phyloP scores from a whole-genome alignment of 108 stramenopile genomes.

The Cyclostephanos tholiformis region DNA sequence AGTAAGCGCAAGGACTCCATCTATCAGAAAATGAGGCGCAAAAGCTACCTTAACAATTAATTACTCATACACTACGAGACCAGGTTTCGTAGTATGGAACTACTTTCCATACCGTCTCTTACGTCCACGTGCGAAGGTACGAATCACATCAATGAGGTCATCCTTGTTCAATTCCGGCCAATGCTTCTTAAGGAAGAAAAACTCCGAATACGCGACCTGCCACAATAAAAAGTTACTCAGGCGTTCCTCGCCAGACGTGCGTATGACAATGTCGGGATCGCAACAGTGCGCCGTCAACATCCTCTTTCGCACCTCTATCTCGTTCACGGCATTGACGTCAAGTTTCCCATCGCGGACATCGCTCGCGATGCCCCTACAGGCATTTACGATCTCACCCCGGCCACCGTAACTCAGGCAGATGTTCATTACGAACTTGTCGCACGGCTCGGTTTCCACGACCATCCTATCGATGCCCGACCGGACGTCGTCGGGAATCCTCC shows the following conservation, averaged over 20 bases:
- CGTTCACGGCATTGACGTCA: constrained; percentile 55
- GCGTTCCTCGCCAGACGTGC: constrained; percentile 95
- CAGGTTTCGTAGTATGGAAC: not conserved
- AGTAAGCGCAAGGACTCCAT: too few relatives aligned
- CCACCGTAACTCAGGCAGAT: constrained; percentile 94
- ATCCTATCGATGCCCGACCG: constrained; percentile 53
- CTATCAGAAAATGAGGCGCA: too few relatives aligned
- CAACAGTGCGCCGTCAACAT: constrained; percentile 59
- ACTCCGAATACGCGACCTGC: constrained; percentile 94
- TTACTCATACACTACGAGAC: not conserved
- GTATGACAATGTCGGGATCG: constrained; percentile 92
- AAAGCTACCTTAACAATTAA: too few relatives aligned
- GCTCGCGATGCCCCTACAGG: constrained; percentile 58
- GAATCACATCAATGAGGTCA: constrained; percentile 66
- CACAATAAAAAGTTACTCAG: constrained; percentile 94
- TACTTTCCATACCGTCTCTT: constrained; percentile 82
- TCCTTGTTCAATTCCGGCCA: constrained; percentile 90
- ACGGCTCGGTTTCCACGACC: constrained; percentile 57
- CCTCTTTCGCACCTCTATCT: constrained; percentile 47
- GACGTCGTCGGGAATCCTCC: constrained; percentile 64
- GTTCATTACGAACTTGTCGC: constrained; percentile 78
- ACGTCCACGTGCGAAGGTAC: constrained; percentile 67
- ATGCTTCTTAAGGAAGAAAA: constrained; percentile 91
- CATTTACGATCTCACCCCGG: constrained; percentile 90
- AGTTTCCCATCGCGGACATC: constrained; percentile 58